A percentile compares a stretch with the other conserved stretches of the same genome.
Evolutionary conservation across 257 asterid genomes (phyloP).

Genomic region (Misopates orontium): DNA sequence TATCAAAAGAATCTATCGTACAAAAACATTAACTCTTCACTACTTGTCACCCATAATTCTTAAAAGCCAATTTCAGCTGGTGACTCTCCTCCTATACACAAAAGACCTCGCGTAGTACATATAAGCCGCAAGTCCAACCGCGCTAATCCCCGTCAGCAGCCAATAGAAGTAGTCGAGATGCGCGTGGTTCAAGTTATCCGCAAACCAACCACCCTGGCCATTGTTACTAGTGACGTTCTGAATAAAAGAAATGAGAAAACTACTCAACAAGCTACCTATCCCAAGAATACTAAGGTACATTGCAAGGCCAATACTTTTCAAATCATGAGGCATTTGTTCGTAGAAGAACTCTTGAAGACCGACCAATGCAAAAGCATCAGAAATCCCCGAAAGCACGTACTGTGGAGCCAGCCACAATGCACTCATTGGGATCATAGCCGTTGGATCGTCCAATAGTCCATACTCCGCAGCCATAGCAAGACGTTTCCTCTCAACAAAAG

Average conservation of each 20-base stretch:
- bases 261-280: slow-evolving; percentile 44
- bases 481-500: slow-evolving; percentile 52
- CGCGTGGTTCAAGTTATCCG: slow-evolving; percentile 38
- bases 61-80: no score
- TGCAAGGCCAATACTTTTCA: slow-evolving; percentile 47
- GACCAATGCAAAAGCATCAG: slow-evolving; percentile 41
- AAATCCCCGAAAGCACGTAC: slow-evolving; percentile 39
- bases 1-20: no score
- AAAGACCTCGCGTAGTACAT: slow-evolving; percentile 26
- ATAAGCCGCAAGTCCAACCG: slow-evolving; percentile 19
- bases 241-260: slow-evolving; percentile 42
- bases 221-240: slow-evolving; percentile 27
- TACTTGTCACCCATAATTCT: no score
- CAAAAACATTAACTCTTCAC: no score
- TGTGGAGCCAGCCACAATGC: slow-evolving; percentile 71
- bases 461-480: slow-evolving; percentile 41
- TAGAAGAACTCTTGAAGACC: slow-evolving; percentile 64
- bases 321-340: slow-evolving; percentile 44
- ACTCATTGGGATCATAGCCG: slow-evolving; percentile 54
- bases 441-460: slow-evolving; percentile 47
- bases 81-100: slow-evolving; percentile 19
- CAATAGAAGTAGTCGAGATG: slow-evolving; percentile 44
- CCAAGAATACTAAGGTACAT: slow-evolving; percentile 46
- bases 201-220: slow-evolving; percentile 34
- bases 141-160: slow-evolving; percentile 31